Conservation (phyloP, 2,329 filamentous ascomycete species). For the Pseudogymnoascus sp. region DNA sequence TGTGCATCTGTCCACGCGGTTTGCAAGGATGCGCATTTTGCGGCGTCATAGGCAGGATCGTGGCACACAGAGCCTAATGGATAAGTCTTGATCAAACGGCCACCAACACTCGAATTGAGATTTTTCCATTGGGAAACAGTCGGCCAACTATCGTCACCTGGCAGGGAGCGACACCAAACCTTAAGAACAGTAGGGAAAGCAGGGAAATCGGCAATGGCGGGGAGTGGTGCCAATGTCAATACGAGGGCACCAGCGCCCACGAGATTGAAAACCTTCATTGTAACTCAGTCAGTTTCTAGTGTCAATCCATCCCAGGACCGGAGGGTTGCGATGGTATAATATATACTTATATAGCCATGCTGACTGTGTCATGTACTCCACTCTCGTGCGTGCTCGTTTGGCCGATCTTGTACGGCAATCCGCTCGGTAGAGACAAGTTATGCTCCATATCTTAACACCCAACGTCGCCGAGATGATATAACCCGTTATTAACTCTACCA, state of each 20-base stretch:
- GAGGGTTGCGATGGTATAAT: background rate
- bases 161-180: constrained; percentile 14
- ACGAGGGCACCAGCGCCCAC: background rate
- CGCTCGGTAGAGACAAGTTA: background rate
- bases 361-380: constrained; percentile 1
- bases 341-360: background rate
- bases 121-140: constrained; percentile 14
- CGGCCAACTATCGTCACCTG: constrained; percentile 22
- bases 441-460: background rate
- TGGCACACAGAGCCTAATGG: constrained; percentile 23
- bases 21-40: constrained; percentile 20
- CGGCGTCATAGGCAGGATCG: constrained; percentile 21
- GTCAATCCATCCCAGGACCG: background rate
- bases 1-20: constrained; percentile 13
- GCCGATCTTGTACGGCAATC: background rate
- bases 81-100: constrained; percentile 17
- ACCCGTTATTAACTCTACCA: background rate
- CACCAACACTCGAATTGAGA: constrained; percentile 19
- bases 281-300: background rate
- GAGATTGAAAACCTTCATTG: background rate
- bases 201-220: background rate
- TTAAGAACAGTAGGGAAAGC: background rate
- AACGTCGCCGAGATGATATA: background rate
- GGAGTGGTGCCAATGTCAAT: background rate
- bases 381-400: background rate